phyloP scores from a whole-genome alignment of 192 early-diverging fungal species.

The Podila epicladia region DNA sequence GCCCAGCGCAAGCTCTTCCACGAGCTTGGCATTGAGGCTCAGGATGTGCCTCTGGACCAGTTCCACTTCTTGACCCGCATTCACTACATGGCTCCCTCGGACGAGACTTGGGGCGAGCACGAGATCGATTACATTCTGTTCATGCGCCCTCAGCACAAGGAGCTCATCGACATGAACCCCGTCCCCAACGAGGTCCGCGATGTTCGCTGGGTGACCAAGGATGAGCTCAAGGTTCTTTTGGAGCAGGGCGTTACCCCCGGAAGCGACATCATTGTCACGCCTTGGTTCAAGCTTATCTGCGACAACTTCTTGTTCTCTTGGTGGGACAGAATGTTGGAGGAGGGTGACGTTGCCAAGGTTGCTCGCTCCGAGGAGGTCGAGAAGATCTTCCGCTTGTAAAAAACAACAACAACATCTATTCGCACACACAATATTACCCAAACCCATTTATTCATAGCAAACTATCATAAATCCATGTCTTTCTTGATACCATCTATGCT shows the following conservation, averaged over 20 bases:
- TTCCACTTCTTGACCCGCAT: constrained; percentile 94
- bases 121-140: constrained; percentile 98
- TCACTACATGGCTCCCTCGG: constrained; percentile 95
- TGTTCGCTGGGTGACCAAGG: constrained; percentile 82
- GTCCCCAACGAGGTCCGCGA: constrained; percentile 94
- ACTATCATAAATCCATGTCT: no score
- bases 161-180: constrained; percentile 73
- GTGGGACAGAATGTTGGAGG: constrained; percentile 83
- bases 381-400: constrained; percentile 46
- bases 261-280: constrained; percentile 71
- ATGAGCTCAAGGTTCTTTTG: constrained; percentile 69
- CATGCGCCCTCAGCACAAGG: constrained; percentile 67
- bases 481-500: background rate
- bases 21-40: constrained; percentile 88
- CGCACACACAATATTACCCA: background rate
- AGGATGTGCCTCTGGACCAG: constrained; percentile 83
- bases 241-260: constrained; percentile 28
- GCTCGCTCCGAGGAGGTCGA: constrained; percentile 25
- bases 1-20: constrained; percentile 95
- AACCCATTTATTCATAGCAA: background rate
- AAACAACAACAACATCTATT: background rate
- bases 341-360: constrained; percentile 47
- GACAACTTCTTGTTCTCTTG: constrained; percentile 94
- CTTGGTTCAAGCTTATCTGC: constrained; percentile 97
- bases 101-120: constrained; percentile 99